Percentiles rank a stretch among this genome's conserved stretches.
phyloP scores from a whole-genome alignment of 192 early-diverging fungal species.

The Spizellomyces sp. region DNA sequence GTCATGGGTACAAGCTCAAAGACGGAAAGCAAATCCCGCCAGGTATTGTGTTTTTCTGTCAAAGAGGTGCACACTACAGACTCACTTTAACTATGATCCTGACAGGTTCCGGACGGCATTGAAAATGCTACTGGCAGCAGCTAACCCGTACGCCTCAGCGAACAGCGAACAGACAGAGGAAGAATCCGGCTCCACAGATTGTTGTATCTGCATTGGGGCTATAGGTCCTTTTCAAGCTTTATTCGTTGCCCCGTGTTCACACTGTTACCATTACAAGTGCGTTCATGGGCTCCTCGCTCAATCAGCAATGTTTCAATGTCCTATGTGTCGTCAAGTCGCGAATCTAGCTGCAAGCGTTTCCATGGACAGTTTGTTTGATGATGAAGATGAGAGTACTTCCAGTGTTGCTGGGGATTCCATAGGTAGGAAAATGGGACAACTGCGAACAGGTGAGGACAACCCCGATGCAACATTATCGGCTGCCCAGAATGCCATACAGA shows the following conservation, averaged over 20 bases:
- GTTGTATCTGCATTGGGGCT: conserved; percentile 60
- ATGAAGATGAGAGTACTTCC: conserved; percentile 11
- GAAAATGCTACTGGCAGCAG: conserved; percentile 53
- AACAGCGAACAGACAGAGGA: conserved; percentile 35
- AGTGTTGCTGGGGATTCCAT: background rate
- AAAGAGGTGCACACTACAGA: background rate
- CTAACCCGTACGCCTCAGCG: conserved; percentile 53
- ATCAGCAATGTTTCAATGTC: conserved; percentile 65
- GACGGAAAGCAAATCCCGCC: conserved; percentile 55
- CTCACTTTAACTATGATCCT: conserved; percentile 1
- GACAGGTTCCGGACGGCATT: conserved; percentile 51
- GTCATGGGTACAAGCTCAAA: conserved; percentile 49
- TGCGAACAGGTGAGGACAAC: conserved; percentile 12
- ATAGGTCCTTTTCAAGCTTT: conserved; percentile 63
- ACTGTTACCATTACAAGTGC: conserved; percentile 68
- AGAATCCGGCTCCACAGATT: conserved; percentile 48
- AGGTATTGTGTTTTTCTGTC: conserved; percentile 35
- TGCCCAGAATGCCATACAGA: background rate
- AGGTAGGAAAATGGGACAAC: conserved; percentile 16
- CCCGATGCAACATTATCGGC: background rate
- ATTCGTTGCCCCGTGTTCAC: conserved; percentile 65
- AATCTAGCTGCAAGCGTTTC: conserved; percentile 59
- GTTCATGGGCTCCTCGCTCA: conserved; percentile 47
- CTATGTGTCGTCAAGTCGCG: conserved; percentile 64
- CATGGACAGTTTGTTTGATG: conserved; percentile 47